A percentile compares a stretch with the other conserved stretches of the same genome.
phyloP scores from a whole-genome alignment of 2,329 filamentous ascomycete species.

The Clonostachys rhizophaga region DNA sequence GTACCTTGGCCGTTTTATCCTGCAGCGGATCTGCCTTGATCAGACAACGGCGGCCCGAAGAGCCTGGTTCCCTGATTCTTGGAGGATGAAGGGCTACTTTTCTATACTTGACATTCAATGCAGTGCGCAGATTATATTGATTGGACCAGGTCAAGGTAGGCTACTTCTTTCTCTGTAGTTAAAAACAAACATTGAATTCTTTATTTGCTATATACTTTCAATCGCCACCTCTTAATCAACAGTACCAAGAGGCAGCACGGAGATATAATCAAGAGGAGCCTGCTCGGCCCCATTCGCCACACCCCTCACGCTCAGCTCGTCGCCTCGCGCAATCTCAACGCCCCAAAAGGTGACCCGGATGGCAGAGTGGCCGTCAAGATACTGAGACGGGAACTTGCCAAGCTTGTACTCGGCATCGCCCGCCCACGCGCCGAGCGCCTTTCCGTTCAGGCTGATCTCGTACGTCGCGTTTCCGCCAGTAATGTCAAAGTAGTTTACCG shows the following conservation, averaged over 20 bases:
- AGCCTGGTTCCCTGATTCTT: too few species aligned
- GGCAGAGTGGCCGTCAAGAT: constrained; percentile 62
- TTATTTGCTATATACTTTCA: not conserved
- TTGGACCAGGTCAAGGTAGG: too few species aligned
- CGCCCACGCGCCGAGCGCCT: constrained; percentile 49
- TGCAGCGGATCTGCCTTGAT: too few species aligned
- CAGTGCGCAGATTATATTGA: too few species aligned
- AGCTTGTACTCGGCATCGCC: constrained; percentile 56
- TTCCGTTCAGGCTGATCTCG: constrained; percentile 47
- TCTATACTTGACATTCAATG: too few species aligned
- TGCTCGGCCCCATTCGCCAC: constrained; percentile 54
- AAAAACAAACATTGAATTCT: not conserved
- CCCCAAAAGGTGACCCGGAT: constrained; percentile 53
- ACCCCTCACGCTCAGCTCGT: constrained; percentile 50
- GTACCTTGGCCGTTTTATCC: too few species aligned
- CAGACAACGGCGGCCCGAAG: too few species aligned
- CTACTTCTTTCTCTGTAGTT: too few species aligned
- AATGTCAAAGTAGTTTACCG: constrained; percentile 63
- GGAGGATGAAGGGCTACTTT: too few species aligned
- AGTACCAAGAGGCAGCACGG: constrained; percentile 51
- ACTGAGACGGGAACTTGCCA: constrained; percentile 51
- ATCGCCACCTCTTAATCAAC: constrained; percentile 38
- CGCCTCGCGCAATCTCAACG: constrained; percentile 44
- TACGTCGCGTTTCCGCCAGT: constrained; percentile 53
- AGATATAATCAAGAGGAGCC: constrained; percentile 64